Evolutionary conservation across 306 rosid genomes (phyloP).

Genomic region (Dryas alaskensis): DNA sequence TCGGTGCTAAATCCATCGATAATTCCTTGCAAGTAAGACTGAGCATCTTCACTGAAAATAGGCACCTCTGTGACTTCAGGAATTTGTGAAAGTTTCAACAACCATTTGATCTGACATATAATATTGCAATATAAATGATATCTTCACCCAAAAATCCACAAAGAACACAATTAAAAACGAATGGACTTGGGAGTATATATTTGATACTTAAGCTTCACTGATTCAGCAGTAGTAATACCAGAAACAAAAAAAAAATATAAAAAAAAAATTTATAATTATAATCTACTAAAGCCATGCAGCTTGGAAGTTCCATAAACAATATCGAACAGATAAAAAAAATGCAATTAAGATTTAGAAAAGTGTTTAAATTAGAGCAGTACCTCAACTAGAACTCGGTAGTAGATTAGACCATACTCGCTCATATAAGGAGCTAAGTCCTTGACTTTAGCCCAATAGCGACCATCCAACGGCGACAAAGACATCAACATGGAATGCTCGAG

Average conservation of each 20-base stretch:
- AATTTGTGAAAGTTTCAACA: conserved; percentile 64
- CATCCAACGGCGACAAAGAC: conserved; percentile 72
- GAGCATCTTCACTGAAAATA: conserved; percentile 54
- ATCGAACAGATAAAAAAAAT: background rate
- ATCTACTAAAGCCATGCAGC: too few relatives aligned
- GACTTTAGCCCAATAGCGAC: conserved; percentile 65
- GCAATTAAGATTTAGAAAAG: too few relatives aligned
- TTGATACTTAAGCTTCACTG: too few relatives aligned
- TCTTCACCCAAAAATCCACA: background rate
- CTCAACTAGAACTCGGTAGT: conserved; percentile 62
- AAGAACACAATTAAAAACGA: too few relatives aligned
- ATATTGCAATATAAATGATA: background rate
- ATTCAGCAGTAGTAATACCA: too few relatives aligned
- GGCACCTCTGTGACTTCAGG: conserved; percentile 72
- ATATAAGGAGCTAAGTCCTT: conserved; percentile 55
- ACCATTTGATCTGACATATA: conserved; percentile 59
- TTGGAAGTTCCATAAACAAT: too few relatives aligned
- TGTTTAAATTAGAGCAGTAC: conserved; percentile 22
- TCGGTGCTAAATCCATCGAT: conserved; percentile 44
- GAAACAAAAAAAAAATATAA: too few relatives aligned
- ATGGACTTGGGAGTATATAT: too few relatives aligned
- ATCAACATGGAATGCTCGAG: conserved; percentile 51
- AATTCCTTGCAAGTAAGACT: conserved; percentile 49
- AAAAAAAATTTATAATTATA: too few relatives aligned
- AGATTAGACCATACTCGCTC: conserved; percentile 64